Conservation (phyloP, 257 asterid species). For the Fraxinus quadrangulata region DNA sequence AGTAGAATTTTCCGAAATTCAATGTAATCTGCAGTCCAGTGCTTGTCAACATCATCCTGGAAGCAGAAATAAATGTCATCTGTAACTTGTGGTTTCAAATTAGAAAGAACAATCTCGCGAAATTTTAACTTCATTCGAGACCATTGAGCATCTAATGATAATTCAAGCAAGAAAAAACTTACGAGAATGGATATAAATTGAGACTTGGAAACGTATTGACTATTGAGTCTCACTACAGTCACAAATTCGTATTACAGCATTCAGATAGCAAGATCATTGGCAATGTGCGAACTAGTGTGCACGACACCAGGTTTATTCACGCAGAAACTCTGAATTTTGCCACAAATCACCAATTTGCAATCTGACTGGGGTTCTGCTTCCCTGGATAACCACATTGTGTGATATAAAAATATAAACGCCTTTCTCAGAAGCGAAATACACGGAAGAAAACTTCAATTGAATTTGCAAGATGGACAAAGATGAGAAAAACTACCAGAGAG, state of each 20-base stretch:
- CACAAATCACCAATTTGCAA: not conserved
- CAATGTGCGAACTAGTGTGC: not conserved
- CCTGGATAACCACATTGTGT: not conserved
- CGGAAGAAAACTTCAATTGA: too few relatives aligned
- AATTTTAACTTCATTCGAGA: too few relatives aligned
- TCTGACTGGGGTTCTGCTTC: not conserved
- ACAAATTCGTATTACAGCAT: not conserved
- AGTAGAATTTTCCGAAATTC: too few relatives aligned
- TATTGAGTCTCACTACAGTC: not conserved
- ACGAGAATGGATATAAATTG: too few relatives aligned
- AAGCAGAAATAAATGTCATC: too few relatives aligned
- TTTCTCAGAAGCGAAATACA: not conserved
- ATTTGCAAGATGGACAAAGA: too few relatives aligned
- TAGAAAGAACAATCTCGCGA: too few relatives aligned
- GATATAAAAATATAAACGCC: not conserved
- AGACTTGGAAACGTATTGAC: not conserved
- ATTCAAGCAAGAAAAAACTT: not conserved
- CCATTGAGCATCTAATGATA: too few relatives aligned
- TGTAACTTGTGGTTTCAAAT: too few relatives aligned
- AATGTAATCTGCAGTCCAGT: too few relatives aligned
- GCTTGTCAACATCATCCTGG: too few relatives aligned
- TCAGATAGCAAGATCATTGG: not conserved
- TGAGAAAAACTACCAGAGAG: too few relatives aligned
- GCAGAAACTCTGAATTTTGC: not conserved
- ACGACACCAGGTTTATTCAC: not conserved